Evolutionary conservation across 805 yeast species (phyloP), one percentile per base, ranked within the genome.

Genomic region (Starmerella davenportii): DNA sequence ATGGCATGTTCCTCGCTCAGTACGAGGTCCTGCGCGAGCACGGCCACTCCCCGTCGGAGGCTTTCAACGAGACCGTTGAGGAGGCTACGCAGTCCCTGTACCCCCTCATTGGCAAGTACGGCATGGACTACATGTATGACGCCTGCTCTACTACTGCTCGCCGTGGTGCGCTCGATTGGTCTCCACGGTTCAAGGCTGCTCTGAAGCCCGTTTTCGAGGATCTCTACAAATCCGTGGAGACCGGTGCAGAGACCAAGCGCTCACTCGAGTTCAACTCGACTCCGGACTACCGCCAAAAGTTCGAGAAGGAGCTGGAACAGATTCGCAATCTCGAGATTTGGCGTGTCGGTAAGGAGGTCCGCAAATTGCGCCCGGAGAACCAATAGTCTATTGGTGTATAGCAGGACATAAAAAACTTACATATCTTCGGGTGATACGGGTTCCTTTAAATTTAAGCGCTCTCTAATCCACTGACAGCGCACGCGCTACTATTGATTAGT

Each of bases 81-180:
- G 98, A 90, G 72, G 98, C 98, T 52, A 90, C 98, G 50, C 98
- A 90, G 72, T 90, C 96, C 42, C 74, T 90, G 59, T 90, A 90
- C 80, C 98, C 98, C 68, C 77, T 90, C 72, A 66, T 90, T 56
- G 98, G 98, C 69, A 84, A 82, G 69, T 80, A 90, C 75, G 98
- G 98, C 71, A 90, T 90, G 98, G 98, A 90, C 70, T 90, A 90
- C 87, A 90, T 90, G 98, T 90, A 90, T 76, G 96, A 90, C 63
- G 98, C 98, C 58, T 90, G 98, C 70, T 90, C 98, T 53, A 90
- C 98, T 61, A 90, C 98, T 53, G 98, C 98, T 59, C 84, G 96
- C 76, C 82, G 98, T 72, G 98, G 98, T 75, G 98, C 98, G 62
- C 75, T 90, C 58, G 98, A 90, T 73, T 90, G 98, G 98, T 87